Evolutionary conservation across 306 rosid genomes (phyloP), one percentile per base, ranked within the genome.

Genomic region (Quercus alba): DNA sequence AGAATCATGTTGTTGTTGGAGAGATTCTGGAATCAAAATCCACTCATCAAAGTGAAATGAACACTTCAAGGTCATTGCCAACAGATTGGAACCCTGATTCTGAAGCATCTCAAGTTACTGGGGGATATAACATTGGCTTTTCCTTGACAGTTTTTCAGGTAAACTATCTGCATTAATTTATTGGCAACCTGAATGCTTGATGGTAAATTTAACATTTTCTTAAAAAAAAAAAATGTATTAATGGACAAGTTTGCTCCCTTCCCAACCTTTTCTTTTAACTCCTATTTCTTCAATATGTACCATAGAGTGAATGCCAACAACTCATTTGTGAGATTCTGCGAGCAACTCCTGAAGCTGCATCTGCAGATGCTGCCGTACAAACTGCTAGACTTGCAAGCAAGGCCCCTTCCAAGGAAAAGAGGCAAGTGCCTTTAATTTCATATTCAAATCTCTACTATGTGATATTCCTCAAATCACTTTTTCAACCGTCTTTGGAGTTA

Each of bases 281-380:
- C 44, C 77, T 63, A 26, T 77, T 61, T 64, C 77, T 81, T 80
- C 62, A 74, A 59, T 63, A 13, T 85, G 55, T 79, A 77, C 76
- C 55, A 20, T 68, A 96, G 99, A 96, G 99, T 84, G 99, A 93
- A 86, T 96, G 99, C 88, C 99, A 96, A 85, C 99, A 96, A 88
- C 94, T 96, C 76, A 87, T 96, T 84, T 96, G 99, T 84, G 99
- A 96, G 87, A 89, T 96, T 83, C 87, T 96, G 81, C 98, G 99
- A 75, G 97, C 99, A 78, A 96, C 99, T 81, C 99, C 98, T 52
- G 99, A 96, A 88, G 99, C 98, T 78, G 97, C 99, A 72, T 91
- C 98, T 61, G 98, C 98, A 11, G 98, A 96, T 88, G 98, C 99
- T 87, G 97, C 97, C 54, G 97, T 91, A 78, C 99, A 96, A 87